Percentiles rank a stretch among this genome's conserved stretches.
Evolutionary conservation across 306 rosid species (phyloP).

Genomic region (Vigna radiata): DNA sequence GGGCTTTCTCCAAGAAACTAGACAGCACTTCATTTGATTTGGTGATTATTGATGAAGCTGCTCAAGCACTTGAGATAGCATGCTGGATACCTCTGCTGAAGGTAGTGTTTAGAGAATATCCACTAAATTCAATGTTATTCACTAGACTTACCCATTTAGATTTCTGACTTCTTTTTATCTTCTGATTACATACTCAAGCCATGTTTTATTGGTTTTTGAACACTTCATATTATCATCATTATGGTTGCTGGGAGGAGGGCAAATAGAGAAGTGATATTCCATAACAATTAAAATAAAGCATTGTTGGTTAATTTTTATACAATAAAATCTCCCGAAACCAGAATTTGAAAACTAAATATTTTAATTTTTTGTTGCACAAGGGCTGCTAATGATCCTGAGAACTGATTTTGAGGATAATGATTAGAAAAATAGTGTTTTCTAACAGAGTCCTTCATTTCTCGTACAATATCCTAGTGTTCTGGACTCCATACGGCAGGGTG

Average conservation of each 20-base stretch:
- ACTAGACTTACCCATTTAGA: not conserved
- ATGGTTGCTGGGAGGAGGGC: conserved; percentile 18
- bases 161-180: conserved; percentile 29
- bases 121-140: conserved; percentile 31
- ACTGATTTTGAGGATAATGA: not conserved
- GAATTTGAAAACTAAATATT: conserved; percentile 5
- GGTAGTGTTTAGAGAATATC: conserved; percentile 59
- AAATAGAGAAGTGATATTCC: conserved; percentile 20
- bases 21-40: conserved; percentile 82
- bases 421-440: not conserved
- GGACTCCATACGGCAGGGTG: not conserved
- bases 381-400: not conserved
- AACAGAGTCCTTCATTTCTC: conserved; percentile 22
- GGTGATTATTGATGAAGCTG: conserved; percentile 98
- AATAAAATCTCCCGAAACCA: not conserved
- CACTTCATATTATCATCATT: conserved; percentile 33
- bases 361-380: conserved; percentile 19
- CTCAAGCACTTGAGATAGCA: conserved; percentile 98
- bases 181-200: conserved; percentile 19
- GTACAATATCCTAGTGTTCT: conserved; percentile 10
- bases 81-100: conserved; percentile 94
- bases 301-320: conserved; percentile 8
- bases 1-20: conserved; percentile 81
- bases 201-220: conserved; percentile 36
- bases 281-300: conserved; percentile 2